Conservation (phyloP, 2,329 filamentous ascomycete genomes). For the Hypoxylon sp. region DNA sequence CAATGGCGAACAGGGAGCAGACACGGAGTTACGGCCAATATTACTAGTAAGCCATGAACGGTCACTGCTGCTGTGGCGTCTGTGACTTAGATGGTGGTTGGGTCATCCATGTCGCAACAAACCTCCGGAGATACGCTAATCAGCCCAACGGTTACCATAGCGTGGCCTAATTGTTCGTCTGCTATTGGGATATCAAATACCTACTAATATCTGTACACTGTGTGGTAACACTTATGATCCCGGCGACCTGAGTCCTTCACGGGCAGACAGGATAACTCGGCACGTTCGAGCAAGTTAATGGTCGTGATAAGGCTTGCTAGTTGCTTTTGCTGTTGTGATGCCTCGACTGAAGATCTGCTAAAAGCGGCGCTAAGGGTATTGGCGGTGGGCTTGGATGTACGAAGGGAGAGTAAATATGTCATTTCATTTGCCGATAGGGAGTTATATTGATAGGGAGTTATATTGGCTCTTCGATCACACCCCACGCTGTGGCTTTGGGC, state of each 20-base stretch:
- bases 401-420: constrained; percentile 8
- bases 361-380: constrained; percentile 18
- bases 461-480: constrained; percentile 26
- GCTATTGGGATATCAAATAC: not conserved
- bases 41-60: constrained; percentile 31
- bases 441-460: constrained; percentile 14
- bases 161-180: constrained; percentile 2
- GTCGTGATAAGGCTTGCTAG: not conserved
- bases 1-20: not conserved
- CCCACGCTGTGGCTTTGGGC: constrained; percentile 15
- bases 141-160: not conserved
- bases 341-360: constrained; percentile 7
- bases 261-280: not conserved
- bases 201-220: not conserved
- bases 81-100: constrained; percentile 5
- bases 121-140: not conserved
- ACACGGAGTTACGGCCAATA: constrained; percentile 11
- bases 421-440: constrained; percentile 24
- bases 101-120: constrained; percentile 3
- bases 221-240: constrained; percentile 16
- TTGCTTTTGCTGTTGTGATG: not conserved
- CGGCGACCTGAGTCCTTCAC: constrained; percentile 3
- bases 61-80: not conserved
- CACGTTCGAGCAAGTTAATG: constrained; percentile 1
- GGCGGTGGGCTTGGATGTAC: constrained; percentile 3